phyloP scores from a whole-genome alignment of 1,284 basidiomycete species.

The Cutaneotrichosporon dermatis region DNA sequence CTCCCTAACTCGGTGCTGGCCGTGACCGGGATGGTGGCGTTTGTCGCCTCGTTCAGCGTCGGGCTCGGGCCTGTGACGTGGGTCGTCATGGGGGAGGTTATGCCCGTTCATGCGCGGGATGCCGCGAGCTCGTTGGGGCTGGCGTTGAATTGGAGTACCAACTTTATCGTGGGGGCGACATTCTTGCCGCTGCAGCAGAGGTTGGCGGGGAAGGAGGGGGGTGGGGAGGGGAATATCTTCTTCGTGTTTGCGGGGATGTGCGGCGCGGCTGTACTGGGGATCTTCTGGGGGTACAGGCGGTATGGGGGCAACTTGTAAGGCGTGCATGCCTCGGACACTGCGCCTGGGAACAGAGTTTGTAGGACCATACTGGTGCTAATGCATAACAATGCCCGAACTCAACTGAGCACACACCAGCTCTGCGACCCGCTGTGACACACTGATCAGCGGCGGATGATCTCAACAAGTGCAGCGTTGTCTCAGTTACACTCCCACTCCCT shows the following conservation, averaged over 20 bases:
- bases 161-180: constrained; percentile 33
- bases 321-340: no score
- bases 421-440: no score
- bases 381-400: no score
- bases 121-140: constrained; percentile 36
- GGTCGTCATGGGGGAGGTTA: constrained; percentile 40
- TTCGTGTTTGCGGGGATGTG: constrained; percentile 32
- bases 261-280: constrained; percentile 4
- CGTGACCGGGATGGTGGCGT: constrained; percentile 28
- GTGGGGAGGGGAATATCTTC: constrained; percentile 39
- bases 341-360: no score
- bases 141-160: constrained; percentile 37
- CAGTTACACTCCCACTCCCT: no score
- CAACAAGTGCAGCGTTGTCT: no score
- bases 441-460: no score
- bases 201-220: constrained; percentile 15
- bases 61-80: constrained; percentile 43
- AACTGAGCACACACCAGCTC: no score
- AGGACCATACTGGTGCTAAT: no score
- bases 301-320: not conserved
- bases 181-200: constrained; percentile 36
- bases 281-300: not conserved
- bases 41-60: constrained; percentile 33
- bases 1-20: constrained; percentile 18
- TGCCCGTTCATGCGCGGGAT: constrained; percentile 34